These are phyloP conservation scores for Saccharomycopsis amapae DNA, from an alignment of 805 yeast species.

Conservation along the genomic window DNA sequence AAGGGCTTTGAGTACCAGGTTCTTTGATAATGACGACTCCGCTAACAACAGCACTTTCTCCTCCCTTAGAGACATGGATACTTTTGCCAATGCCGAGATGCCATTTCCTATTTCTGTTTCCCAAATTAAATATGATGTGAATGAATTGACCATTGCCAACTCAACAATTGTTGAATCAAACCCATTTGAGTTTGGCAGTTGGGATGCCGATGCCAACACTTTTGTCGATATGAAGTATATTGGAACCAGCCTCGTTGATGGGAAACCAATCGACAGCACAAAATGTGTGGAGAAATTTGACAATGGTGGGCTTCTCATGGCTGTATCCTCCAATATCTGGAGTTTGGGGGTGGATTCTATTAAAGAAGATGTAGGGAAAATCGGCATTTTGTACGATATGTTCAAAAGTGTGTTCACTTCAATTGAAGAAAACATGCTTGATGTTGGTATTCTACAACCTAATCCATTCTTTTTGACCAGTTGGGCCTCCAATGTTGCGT, in stretches of 20 bases:
- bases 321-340: slow-evolving; percentile 82
- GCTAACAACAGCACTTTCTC: slow-evolving; percentile 56
- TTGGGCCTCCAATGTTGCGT: slow-evolving; percentile 31
- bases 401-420: no score
- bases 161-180: slow-evolving; percentile 41
- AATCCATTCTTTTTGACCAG: slow-evolving; percentile 56
- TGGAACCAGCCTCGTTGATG: slow-evolving; percentile 59
- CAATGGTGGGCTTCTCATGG: slow-evolving; percentile 73
- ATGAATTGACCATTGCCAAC: slow-evolving; percentile 39
- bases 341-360: slow-evolving; percentile 50
- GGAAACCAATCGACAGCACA: slow-evolving; percentile 39
- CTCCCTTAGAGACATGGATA: slow-evolving; percentile 50
- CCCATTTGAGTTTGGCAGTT: slow-evolving; percentile 76
- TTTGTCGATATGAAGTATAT: slow-evolving; percentile 63
- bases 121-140: slow-evolving; percentile 50
- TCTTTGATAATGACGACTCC: slow-evolving; percentile 41
- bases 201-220: slow-evolving; percentile 69
- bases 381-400: slow-evolving; percentile 37
- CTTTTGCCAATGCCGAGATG: slow-evolving; percentile 54
- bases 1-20: slow-evolving; percentile 61
- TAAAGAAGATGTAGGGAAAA: slow-evolving; percentile 43
- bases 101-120: slow-evolving; percentile 66
- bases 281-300: slow-evolving; percentile 65
- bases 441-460: no score
- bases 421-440: no score